These are phyloP conservation scores for Lycium barbarum DNA, from an alignment of 257 asterid species.

Conservation along the genomic window DNA sequence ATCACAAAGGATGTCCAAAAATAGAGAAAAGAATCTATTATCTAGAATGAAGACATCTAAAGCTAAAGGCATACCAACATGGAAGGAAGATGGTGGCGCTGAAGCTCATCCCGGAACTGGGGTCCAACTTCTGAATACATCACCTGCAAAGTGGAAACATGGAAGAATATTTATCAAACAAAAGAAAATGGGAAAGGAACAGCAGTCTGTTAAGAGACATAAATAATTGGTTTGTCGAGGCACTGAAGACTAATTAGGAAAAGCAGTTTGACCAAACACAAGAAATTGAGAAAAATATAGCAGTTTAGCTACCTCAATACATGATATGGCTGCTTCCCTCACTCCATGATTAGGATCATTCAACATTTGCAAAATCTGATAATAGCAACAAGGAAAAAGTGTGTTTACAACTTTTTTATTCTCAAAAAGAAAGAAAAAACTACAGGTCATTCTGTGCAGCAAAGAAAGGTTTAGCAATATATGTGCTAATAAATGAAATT, in stretches of 20 bases:
- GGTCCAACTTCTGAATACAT: slow-evolving; percentile 93
- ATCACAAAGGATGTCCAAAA: neutral
- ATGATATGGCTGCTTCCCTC: slow-evolving; percentile 85
- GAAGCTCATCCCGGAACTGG: slow-evolving; percentile 93
- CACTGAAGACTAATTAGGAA: slow-evolving; percentile 20
- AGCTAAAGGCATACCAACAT: slow-evolving; percentile 59
- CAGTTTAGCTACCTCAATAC: slow-evolving; percentile 74
- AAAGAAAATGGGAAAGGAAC: neutral
- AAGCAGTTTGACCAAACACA: slow-evolving; percentile 10
- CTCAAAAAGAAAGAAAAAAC: neutral
- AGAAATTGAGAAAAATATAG: neutral
- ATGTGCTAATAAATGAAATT: neutral
- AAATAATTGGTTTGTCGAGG: neutral
- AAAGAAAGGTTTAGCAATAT: neutral
- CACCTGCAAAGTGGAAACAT: slow-evolving; percentile 57
- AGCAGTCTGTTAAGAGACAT: neutral
- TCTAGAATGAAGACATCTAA: neutral
- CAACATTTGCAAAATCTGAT: slow-evolving; percentile 90
- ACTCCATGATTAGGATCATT: slow-evolving; percentile 89
- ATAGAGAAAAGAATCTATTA: neutral
- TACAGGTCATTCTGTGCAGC: neutral
- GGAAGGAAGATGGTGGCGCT: slow-evolving; percentile 76
- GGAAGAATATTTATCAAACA: neutral
- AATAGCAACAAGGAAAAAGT: slow-evolving; percentile 10
- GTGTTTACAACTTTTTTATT: neutral